A percentile compares a stretch with the other conserved stretches of the same genome.
These are phyloP conservation scores for Leishmania aethiopica DNA, from an alignment of 208 protist genomes.

Conservation along the genomic window DNA sequence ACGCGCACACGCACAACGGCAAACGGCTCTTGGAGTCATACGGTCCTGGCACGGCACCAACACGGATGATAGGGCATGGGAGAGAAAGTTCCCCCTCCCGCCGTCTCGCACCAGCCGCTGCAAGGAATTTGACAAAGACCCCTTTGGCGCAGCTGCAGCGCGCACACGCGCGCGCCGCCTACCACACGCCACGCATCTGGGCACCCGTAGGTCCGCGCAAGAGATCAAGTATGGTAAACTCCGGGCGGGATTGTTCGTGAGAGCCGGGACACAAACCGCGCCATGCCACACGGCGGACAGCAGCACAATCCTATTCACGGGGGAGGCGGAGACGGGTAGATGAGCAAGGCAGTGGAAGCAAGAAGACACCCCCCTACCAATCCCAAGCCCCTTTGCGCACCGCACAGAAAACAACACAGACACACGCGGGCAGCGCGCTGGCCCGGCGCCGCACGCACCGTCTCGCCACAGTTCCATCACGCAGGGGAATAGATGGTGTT, in stretches of 20 bases:
- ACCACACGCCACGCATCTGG: slow-evolving; percentile 31
- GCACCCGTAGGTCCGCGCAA: slow-evolving; percentile 64
- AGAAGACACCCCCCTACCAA: background rate
- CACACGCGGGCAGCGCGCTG: background rate
- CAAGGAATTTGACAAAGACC: slow-evolving; percentile 33
- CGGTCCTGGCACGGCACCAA: slow-evolving; percentile 32
- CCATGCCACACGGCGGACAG: background rate
- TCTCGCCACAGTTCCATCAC: slow-evolving; percentile 9
- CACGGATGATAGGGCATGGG: background rate
- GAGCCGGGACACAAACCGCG: slow-evolving; percentile 16
- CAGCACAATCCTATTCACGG: background rate
- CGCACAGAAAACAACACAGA: background rate
- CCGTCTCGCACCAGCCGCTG: slow-evolving; percentile 21
- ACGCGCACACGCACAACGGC: background rate
- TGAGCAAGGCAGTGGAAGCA: background rate
- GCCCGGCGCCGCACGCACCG: slow-evolving; percentile 3
- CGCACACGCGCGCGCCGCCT: background rate
- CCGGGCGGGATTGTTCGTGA: slow-evolving; percentile 72
- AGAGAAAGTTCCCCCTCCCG: background rate
- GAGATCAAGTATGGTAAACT: slow-evolving; percentile 61
- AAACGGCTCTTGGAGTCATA: slow-evolving; percentile 21
- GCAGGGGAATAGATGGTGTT: background rate
- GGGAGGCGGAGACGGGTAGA: no score
- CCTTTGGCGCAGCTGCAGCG: slow-evolving; percentile 3
- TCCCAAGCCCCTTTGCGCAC: background rate